Percentiles rank a stretch among this genome's conserved stretches.
Evolutionary conservation across 2,329 filamentous ascomycete genomes (phyloP).

Genomic region (Myriosclerotinia duriaeana): DNA sequence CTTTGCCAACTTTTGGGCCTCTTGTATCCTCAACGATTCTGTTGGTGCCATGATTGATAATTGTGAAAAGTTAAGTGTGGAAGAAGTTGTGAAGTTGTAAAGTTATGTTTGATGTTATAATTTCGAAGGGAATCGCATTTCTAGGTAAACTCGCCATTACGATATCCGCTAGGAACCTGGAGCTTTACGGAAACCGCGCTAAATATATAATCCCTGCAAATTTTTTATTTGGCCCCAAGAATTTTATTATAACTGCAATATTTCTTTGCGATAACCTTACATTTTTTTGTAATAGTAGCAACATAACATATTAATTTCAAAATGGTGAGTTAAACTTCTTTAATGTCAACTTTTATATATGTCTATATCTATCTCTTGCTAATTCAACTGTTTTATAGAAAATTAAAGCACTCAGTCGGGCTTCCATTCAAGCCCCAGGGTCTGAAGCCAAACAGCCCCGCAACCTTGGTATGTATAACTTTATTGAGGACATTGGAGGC

Average conservation of each 20-base stretch:
- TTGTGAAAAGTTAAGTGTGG: conserved; percentile 26
- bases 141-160: conserved; percentile 26
- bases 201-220: conserved; percentile 31
- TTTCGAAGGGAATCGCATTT: conserved; percentile 28
- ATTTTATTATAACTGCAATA: conserved; percentile 13
- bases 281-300: conserved; percentile 25
- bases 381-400: conserved; percentile 44
- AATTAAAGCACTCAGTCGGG: conserved; percentile 66
- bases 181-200: conserved; percentile 32
- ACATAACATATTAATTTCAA: conserved; percentile 30
- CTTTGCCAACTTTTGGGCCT: conserved; percentile 83
- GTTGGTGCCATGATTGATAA: conserved; percentile 53
- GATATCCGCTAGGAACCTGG: conserved; percentile 25
- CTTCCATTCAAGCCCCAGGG: conserved; percentile 65
- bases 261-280: conserved; percentile 10
- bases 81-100: conserved; percentile 22
- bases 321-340: conserved; percentile 34
- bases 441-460: conserved; percentile 64
- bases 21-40: conserved; percentile 70
- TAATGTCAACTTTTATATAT: too few relatives aligned
- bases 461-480: conserved; percentile 60
- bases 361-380: background rate
- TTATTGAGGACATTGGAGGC: background rate
- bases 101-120: conserved; percentile 26
- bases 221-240: conserved; percentile 24